Evolutionary conservation across 306 rosid genomes (phyloP).

Genomic region (Abrus pulchellus): DNA sequence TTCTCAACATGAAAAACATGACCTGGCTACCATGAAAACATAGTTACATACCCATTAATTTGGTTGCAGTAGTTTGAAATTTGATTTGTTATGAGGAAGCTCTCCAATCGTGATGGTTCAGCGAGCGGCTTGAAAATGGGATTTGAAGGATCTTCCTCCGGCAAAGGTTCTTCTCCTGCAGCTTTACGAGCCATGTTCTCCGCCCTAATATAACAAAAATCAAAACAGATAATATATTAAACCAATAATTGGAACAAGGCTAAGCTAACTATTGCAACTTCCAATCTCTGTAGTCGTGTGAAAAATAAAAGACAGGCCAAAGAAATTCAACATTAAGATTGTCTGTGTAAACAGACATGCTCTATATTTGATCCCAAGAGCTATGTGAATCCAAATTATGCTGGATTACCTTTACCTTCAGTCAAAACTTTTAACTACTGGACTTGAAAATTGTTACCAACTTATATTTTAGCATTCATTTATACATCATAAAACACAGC

Average conservation of each 20-base stretch:
- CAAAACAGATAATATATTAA: not conserved
- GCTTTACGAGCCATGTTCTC: slow-evolving; percentile 84
- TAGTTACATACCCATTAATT: slow-evolving; percentile 84
- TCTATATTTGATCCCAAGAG: not conserved
- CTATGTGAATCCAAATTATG: not conserved
- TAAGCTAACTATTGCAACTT: slow-evolving; percentile 4
- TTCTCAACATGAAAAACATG: not conserved
- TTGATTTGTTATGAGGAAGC: slow-evolving; percentile 96
- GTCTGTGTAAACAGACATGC: not conserved
- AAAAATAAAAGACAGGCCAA: not conserved
- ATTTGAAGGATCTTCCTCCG: slow-evolving; percentile 96
- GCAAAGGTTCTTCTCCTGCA: slow-evolving; percentile 90
- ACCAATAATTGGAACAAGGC: not conserved
- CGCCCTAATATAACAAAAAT: slow-evolving; percentile 58
- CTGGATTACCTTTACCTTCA: not conserved
- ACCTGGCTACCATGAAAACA: not conserved
- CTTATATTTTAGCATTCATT: no score
- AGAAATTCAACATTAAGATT: not conserved
- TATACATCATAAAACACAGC: not conserved
- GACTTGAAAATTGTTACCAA: slow-evolving; percentile 16
- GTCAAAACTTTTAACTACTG: not conserved
- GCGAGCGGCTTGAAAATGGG: slow-evolving; percentile 86
- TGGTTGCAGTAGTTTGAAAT: slow-evolving; percentile 95
- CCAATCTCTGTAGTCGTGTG: not conserved
- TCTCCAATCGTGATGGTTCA: slow-evolving; percentile 94